Conservation (phyloP, 2,329 filamentous ascomycete genomes). For the Helicocarpus griseus region DNA sequence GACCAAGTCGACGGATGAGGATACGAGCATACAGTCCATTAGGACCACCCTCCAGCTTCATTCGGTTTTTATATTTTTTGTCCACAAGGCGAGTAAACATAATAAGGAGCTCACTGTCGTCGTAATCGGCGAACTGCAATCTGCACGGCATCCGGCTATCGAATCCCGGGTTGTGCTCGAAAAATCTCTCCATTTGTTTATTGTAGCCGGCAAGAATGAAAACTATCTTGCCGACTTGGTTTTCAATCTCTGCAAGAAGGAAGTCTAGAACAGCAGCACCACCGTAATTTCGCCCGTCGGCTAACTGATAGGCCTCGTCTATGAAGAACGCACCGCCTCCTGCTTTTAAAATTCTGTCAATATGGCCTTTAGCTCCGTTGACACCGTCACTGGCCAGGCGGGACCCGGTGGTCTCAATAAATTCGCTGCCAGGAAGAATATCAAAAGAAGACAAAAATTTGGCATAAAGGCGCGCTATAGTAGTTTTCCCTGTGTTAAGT, state of each 20-base stretch:
- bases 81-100: slow-evolving; percentile 51
- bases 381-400: slow-evolving; percentile 56
- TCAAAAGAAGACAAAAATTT: slow-evolving; percentile 54
- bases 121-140: slow-evolving; percentile 61
- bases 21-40: slow-evolving; percentile 57
- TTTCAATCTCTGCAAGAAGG: slow-evolving; percentile 63
- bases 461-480: slow-evolving; percentile 61
- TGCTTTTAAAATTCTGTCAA: slow-evolving; percentile 46
- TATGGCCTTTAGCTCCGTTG: slow-evolving; percentile 44
- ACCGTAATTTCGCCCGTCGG: slow-evolving; percentile 46
- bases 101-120: slow-evolving; percentile 51
- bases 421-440: slow-evolving; percentile 49
- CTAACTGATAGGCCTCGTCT: slow-evolving; percentile 69
- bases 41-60: slow-evolving; percentile 51
- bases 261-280: slow-evolving; percentile 59
- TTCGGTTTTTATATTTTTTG: slow-evolving; percentile 43
- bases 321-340: slow-evolving; percentile 66
- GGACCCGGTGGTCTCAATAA: slow-evolving; percentile 61
- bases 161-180: slow-evolving; percentile 62
- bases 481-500: slow-evolving; percentile 53
- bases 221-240: slow-evolving; percentile 57
- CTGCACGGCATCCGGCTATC: slow-evolving; percentile 57
- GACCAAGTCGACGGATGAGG: slow-evolving; percentile 50
- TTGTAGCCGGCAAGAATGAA: slow-evolving; percentile 66
- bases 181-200: slow-evolving; percentile 68